Conservation (phyloP, 208 protist species). For the Histomonas meleagridis region DNA sequence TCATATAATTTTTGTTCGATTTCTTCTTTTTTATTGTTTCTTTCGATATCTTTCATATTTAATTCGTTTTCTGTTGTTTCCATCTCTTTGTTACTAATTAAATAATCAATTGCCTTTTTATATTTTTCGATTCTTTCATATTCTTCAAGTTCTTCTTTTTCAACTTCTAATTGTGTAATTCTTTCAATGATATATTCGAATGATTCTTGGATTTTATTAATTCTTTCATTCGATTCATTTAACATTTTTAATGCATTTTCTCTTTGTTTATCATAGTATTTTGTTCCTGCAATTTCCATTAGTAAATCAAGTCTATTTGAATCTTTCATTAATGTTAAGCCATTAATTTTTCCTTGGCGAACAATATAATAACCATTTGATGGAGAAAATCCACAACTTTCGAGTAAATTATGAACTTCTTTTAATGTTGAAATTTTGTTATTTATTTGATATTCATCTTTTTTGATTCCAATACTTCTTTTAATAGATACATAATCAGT, state of each 20-base stretch:
- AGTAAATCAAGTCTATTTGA: background rate
- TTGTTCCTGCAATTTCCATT: constrained; percentile 22
- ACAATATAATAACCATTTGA: constrained; percentile 11
- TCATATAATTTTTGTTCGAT: background rate
- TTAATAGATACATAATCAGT: constrained; percentile 13
- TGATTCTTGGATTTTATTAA: background rate
- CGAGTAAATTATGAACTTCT: constrained; percentile 25
- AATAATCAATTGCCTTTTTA: background rate
- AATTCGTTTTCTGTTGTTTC: background rate
- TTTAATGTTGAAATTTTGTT: background rate
- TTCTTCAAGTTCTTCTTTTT: constrained; percentile 31
- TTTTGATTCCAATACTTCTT: constrained; percentile 3
- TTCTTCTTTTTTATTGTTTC: background rate
- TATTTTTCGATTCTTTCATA: background rate
- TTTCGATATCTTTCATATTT: background rate
- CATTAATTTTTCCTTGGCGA: background rate
- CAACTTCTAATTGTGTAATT: background rate
- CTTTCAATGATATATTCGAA: background rate
- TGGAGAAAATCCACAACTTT: background rate
- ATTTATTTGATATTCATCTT: constrained; percentile 37
- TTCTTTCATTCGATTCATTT: background rate
- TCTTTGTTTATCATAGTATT: background rate
- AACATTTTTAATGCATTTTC: constrained; percentile 29
- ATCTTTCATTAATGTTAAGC: background rate
- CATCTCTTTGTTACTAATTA: background rate